Evolutionary conservation across 176 grass and related monocot genomes (phyloP).

Genomic region (Oryza australiensis): DNA sequence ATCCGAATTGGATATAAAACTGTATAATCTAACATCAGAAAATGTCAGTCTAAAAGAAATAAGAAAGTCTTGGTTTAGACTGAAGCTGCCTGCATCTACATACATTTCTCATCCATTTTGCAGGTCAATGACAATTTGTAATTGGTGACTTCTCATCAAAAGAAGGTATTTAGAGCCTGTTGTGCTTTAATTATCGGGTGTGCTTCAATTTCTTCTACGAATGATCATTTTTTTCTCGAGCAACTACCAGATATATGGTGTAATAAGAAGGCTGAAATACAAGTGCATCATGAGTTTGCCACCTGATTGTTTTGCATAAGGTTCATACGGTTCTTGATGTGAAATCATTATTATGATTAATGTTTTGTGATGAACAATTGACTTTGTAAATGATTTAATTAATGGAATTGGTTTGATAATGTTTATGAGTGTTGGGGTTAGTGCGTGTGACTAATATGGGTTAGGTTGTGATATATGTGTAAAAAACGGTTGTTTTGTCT

Average conservation of each 20-base stretch:
- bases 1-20: background rate
- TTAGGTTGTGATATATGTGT: no score
- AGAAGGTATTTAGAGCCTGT: background rate
- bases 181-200: background rate
- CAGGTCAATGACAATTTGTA: background rate
- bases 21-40: background rate
- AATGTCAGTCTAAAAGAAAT: background rate
- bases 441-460: no score
- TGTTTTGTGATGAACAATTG: no score
- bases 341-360: no score
- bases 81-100: background rate
- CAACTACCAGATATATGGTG: no score
- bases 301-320: background rate
- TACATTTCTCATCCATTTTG: slow-evolving; percentile 4
- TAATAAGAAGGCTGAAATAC: no score
- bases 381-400: no score
- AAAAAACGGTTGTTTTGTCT: no score
- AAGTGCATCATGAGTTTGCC: background rate
- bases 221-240: slow-evolving; percentile 6
- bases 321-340: background rate
- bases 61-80: background rate
- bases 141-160: background rate
- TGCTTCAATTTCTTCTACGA: background rate
- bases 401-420: no score
- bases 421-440: no score